These are phyloP conservation scores for Aspergillus nanangensis DNA, from an alignment of 495 filamentous ascomycete species.

Conservation along the genomic window DNA sequence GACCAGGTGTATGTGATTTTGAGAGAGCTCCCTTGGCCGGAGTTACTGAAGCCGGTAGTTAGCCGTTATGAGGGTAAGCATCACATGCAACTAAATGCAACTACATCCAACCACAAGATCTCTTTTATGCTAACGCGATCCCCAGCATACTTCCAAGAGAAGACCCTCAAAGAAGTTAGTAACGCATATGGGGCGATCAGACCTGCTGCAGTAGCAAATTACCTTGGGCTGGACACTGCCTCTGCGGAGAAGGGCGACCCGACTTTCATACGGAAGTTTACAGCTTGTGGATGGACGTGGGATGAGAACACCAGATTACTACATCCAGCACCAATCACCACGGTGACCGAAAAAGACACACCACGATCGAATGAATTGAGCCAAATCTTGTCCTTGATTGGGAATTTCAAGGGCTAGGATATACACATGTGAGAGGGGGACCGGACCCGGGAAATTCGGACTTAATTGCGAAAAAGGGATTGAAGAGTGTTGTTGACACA, in stretches of 20 bases:
- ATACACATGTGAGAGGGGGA: neutral
- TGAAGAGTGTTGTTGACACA: no score
- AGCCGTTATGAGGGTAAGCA: conserved; percentile 41
- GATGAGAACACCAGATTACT: conserved; percentile 35
- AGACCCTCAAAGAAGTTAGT: conserved; percentile 44
- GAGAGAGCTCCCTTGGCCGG: conserved; percentile 40
- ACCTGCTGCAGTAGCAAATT: conserved; percentile 37
- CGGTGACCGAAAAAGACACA: conserved; percentile 21
- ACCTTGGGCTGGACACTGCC: conserved; percentile 39
- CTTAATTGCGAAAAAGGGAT: no score
- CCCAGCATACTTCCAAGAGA: conserved; percentile 44
- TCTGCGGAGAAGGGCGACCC: conserved; percentile 27
- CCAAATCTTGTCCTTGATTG: conserved; percentile 31
- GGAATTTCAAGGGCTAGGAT: conserved; percentile 20
- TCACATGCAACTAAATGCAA: no score
- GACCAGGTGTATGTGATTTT: conserved; percentile 38
- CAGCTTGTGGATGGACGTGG: conserved; percentile 43
- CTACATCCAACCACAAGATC: no score
- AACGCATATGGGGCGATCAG: conserved; percentile 46
- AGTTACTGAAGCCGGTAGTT: conserved; percentile 32
- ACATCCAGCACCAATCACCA: conserved; percentile 30
- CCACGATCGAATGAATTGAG: conserved; percentile 23
- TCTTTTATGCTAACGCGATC: no score
- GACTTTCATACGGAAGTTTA: conserved; percentile 33
- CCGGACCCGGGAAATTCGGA: neutral